Conservation (phyloP, 1,284 basidiomycete genomes). For the Ustilago hordei region DNA sequence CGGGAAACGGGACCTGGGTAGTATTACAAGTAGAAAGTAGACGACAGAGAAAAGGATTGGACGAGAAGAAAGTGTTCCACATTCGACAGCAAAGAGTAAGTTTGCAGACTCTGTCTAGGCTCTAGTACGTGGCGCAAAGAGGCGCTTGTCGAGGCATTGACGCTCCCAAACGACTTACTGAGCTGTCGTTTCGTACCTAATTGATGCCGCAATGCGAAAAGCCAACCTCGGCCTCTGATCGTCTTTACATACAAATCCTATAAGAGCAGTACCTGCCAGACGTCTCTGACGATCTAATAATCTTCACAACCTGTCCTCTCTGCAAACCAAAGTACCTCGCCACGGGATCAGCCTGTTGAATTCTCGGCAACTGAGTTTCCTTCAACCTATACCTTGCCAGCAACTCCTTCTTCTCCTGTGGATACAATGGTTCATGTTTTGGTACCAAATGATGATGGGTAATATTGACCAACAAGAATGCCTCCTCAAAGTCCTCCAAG, state of each 20-base stretch:
- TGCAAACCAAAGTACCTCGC: constrained; percentile 96
- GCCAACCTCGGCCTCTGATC: too few relatives aligned
- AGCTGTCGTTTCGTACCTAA: too few relatives aligned
- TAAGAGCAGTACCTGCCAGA: constrained; percentile 94
- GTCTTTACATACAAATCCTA: constrained; percentile 75
- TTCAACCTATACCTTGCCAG: constrained; percentile 95
- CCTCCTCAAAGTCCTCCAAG: constrained; percentile 96
- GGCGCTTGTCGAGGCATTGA: too few relatives aligned
- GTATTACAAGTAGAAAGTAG: constrained; percentile 17
- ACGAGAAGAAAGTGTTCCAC: background rate
- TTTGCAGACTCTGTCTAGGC: too few relatives aligned
- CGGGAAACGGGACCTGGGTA: background rate
- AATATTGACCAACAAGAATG: constrained; percentile 96
- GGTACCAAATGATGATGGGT: constrained; percentile 93
- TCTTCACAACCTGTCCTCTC: constrained; percentile 97
- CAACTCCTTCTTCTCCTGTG: constrained; percentile 87
- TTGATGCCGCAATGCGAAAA: too few relatives aligned
- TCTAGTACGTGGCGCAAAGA: too few relatives aligned
- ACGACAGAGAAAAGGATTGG: background rate
- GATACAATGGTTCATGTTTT: constrained; percentile 86
- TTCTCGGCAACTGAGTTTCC: constrained; percentile 96
- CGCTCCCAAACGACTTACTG: too few relatives aligned
- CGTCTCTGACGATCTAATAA: constrained; percentile 93
- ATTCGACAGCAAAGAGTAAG: too few relatives aligned
- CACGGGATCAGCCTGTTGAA: constrained; percentile 94